Evolutionary conservation across 768 basidiomycete species (phyloP), one percentile per base, ranked within the genome.

Genomic region (Pisolithus sp.): DNA sequence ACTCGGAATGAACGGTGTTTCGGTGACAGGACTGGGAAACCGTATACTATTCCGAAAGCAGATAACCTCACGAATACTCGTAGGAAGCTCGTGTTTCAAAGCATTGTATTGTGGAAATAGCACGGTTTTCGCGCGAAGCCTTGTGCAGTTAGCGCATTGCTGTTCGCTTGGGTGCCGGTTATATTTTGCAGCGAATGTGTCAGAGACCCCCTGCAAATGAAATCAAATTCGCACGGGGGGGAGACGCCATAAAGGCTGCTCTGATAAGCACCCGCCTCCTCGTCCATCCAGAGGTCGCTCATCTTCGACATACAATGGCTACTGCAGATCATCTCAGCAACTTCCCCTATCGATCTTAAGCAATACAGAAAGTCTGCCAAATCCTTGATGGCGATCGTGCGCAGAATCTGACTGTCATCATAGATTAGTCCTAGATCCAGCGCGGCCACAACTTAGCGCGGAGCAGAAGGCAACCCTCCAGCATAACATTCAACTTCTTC

Each of bases 341-440:
- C 50, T 90, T 90, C 73, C 88, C 89, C 50, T n/a, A 81, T 92
- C 63, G 87, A 90, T 69, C 83, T 92, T 66, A 77, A 72, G 53
- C 72, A 81, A 59, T 88, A 83, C 73, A 84, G 87, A 69, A 83
- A 83, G 87, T 88, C 62, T 24, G 68, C 59, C 48, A 7, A 13
- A 2, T 48, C 5, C 7, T 49, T 48, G 5, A 46, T 52, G 30
- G 39, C 18, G 13, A 24, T 28, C 50, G 43, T 12, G 21, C 26
- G 4, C 28, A 30, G 28, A 40, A 39, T 31, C 36, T 53, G 48
- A 34, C 58, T 53, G 50, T 51, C 26, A 45, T 47, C 46, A n/a
- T 47, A 89, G 87, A 69, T 70, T 93, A 55, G 72, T 74, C 43
- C 82, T 93, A 50, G 89, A 93, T 70, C 83, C 88, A 5, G 69